These are phyloP conservation scores for Monosporascus sp. DNA, from an alignment of 2,329 filamentous ascomycete genomes.

Conservation along the genomic window DNA sequence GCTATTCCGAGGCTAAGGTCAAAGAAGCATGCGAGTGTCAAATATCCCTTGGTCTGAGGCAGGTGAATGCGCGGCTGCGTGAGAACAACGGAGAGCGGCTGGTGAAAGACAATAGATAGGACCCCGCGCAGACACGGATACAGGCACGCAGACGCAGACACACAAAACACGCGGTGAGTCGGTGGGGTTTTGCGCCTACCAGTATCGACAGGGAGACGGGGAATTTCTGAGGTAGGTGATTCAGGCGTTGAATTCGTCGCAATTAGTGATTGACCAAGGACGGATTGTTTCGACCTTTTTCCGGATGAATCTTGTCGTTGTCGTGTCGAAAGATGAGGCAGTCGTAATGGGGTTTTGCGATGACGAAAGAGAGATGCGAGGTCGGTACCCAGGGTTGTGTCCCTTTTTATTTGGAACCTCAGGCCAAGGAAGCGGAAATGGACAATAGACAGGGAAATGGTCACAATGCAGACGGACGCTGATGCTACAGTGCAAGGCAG, in stretches of 20 bases:
- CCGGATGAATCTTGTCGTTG: conserved; percentile 17
- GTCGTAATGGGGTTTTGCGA: conserved; percentile 23
- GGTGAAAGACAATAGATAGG: background rate
- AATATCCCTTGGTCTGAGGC: background rate
- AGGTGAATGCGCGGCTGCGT: background rate
- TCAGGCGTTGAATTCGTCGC: conserved; percentile 16
- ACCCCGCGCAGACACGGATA: background rate
- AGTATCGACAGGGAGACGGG: conserved; percentile 22
- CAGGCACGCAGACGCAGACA: conserved; percentile 3
- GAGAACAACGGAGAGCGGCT: background rate
- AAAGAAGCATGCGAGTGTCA: background rate
- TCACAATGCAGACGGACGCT: background rate
- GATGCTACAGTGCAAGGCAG: background rate
- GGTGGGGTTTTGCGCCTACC: conserved; percentile 31
- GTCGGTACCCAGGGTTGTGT: conserved; percentile 22
- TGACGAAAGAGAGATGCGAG: conserved; percentile 24
- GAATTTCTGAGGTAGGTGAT: conserved; percentile 10
- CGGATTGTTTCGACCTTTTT: conserved; percentile 14
- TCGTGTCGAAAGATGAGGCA: conserved; percentile 12
- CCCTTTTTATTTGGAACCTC: background rate
- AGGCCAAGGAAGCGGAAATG: background rate
- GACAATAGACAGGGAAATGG: background rate
- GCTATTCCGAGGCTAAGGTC: background rate
- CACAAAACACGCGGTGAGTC: conserved; percentile 25
- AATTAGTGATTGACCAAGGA: conserved; percentile 18